phyloP scores from a whole-genome alignment of 345 rosid species.

The Gossypium bickii region DNA sequence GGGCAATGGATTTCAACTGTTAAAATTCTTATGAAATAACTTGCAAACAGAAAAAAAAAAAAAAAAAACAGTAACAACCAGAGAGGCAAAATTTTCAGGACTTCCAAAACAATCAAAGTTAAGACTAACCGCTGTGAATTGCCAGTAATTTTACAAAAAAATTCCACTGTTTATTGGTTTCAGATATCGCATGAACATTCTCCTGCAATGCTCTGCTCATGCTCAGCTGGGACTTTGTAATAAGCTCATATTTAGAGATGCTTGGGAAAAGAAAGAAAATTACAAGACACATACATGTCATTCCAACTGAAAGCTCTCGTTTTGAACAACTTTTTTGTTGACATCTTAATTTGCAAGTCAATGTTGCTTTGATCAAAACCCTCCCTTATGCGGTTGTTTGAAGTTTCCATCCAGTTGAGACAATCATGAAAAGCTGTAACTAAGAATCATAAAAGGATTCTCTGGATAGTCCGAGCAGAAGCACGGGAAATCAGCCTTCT shows the following conservation, averaged over 20 bases:
- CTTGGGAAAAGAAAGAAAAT: background rate
- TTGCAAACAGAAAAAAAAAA: background rate
- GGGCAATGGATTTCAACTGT: background rate
- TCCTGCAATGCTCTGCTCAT: background rate
- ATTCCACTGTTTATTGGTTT: background rate
- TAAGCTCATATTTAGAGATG: background rate
- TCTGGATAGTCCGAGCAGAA: conserved; percentile 65
- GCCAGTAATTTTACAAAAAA: background rate
- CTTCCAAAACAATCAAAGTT: background rate
- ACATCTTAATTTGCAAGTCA: background rate
- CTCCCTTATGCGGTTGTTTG: background rate
- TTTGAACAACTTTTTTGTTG: background rate
- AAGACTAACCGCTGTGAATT: background rate
- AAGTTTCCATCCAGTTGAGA: background rate
- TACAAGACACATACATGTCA: background rate
- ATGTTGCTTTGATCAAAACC: background rate
- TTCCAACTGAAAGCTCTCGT: background rate
- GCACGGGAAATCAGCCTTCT: conserved; percentile 75
- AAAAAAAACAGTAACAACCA: background rate
- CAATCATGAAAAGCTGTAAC: background rate
- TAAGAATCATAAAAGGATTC: conserved; percentile 50
- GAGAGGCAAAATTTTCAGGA: background rate
- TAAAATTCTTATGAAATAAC: background rate
- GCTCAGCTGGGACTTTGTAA: background rate
- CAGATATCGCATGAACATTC: background rate